Evolutionary conservation across 2,329 filamentous ascomycete species (phyloP).

Genomic region (Mariannaea elegans): DNA sequence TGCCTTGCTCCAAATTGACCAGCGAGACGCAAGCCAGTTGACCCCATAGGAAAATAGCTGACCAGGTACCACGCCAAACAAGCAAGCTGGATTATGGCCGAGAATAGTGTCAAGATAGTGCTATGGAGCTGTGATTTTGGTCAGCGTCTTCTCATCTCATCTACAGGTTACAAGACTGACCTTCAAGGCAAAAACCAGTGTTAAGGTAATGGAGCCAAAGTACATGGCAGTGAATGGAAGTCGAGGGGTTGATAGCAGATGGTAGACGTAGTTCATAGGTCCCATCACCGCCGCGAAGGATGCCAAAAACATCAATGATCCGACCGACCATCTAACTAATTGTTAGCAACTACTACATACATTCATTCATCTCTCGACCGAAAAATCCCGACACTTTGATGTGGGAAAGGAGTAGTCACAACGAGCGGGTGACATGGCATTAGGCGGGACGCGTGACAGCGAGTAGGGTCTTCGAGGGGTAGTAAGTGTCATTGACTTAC

Average conservation of each 20-base stretch:
- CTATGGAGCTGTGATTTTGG: slow-evolving; percentile 73
- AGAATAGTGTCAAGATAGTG: slow-evolving; percentile 84
- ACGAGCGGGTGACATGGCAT: slow-evolving; percentile 13
- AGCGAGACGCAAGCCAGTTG: slow-evolving; percentile 84
- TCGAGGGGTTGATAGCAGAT: slow-evolving; percentile 84
- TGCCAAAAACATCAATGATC: slow-evolving; percentile 86
- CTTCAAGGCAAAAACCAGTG: slow-evolving; percentile 90
- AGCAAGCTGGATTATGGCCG: slow-evolving; percentile 83
- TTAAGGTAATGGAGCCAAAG: slow-evolving; percentile 90
- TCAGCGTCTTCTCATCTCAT: slow-evolving; percentile 14
- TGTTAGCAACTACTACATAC: slow-evolving; percentile 38
- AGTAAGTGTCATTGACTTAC: slow-evolving; percentile 69
- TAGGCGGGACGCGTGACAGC: slow-evolving; percentile 28
- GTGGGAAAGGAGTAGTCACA: slow-evolving; percentile 29
- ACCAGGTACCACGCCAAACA: slow-evolving; percentile 92
- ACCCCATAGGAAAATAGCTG: slow-evolving; percentile 98
- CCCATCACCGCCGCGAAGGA: slow-evolving; percentile 98
- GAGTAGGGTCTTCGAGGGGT: slow-evolving; percentile 12
- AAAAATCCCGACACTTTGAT: slow-evolving; percentile 26
- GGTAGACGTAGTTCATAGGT: slow-evolving; percentile 80
- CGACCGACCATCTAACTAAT: slow-evolving; percentile 85
- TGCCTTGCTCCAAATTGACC: slow-evolving; percentile 86
- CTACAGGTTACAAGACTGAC: slow-evolving; percentile 66
- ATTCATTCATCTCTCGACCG: slow-evolving; percentile 24
- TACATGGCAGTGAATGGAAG: slow-evolving; percentile 94